phyloP scores from a whole-genome alignment of 768 basidiomycete species.

The Dacryopinax spathularia region DNA sequence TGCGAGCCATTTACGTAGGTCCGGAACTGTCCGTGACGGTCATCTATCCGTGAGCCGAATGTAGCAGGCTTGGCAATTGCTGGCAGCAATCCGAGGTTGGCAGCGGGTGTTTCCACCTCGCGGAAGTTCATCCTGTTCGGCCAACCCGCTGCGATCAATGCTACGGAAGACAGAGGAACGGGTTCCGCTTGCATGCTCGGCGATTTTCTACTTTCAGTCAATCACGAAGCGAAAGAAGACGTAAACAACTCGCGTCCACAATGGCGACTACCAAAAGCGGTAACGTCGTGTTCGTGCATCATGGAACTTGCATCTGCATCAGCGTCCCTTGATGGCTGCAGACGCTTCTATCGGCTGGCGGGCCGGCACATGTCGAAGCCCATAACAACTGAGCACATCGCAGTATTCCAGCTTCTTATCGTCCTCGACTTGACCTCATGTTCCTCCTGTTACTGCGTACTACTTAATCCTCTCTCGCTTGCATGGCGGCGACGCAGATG shows the following conservation, averaged over 20 bases:
- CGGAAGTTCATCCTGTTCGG: too few relatives aligned
- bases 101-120: too few relatives aligned
- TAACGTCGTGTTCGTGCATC: not conserved
- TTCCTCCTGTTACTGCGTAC: not conserved
- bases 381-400: not conserved
- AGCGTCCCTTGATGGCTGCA: conserved; percentile 1
- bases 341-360: not conserved
- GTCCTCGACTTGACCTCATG: not conserved
- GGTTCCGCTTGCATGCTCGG: too few relatives aligned
- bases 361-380: not conserved
- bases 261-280: too few relatives aligned
- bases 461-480: not conserved
- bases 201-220: not conserved
- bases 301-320: not conserved
- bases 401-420: not conserved
- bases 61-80: too few relatives aligned
- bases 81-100: too few relatives aligned
- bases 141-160: too few relatives aligned
- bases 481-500: not conserved
- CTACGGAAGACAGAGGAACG: too few relatives aligned
- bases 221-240: not conserved
- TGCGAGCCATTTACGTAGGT: too few relatives aligned
- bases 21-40: too few relatives aligned
- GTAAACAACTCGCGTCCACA: not conserved
- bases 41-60: too few relatives aligned